A percentile compares a stretch with the other conserved stretches of the same genome.
Conservation (phyloP, 805 yeast genomes). For the Cyberlindnera xylosilytica region DNA sequence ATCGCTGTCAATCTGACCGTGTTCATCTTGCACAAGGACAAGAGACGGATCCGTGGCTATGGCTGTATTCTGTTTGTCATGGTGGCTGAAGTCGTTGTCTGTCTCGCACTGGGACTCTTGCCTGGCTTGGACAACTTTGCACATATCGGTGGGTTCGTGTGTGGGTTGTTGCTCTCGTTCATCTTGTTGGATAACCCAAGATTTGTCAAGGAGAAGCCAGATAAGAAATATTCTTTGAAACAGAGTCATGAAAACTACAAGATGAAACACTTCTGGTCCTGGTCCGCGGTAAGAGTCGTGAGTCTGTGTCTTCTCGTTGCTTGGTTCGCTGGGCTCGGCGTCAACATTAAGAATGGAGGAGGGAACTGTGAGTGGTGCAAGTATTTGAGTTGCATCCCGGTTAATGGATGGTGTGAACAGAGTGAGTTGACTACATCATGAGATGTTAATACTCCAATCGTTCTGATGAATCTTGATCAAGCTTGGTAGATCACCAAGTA, state of each 20-base stretch:
- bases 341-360: constrained; percentile 48
- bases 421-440: constrained; percentile 31
- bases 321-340: constrained; percentile 47
- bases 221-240: constrained; percentile 9
- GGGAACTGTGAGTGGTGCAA: constrained; percentile 68
- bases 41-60: constrained; percentile 45
- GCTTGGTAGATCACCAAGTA: too few species aligned
- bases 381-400: constrained; percentile 67
- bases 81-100: constrained; percentile 54
- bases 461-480: too few species aligned
- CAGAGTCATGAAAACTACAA: constrained; percentile 28
- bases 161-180: constrained; percentile 52
- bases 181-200: constrained; percentile 55
- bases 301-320: constrained; percentile 44
- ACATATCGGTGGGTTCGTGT: constrained; percentile 71
- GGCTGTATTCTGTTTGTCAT: constrained; percentile 42
- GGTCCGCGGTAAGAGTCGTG: constrained; percentile 49
- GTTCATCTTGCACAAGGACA: constrained; percentile 50
- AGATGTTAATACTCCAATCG: too few species aligned
- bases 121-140: constrained; percentile 77
- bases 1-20: constrained; percentile 57
- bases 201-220: constrained; percentile 29
- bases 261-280: constrained; percentile 41
- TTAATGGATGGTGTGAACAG: constrained; percentile 63
- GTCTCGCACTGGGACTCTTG: constrained; percentile 60